phyloP scores from a whole-genome alignment of 306 rosid species.

The Carpinus fangiana region DNA sequence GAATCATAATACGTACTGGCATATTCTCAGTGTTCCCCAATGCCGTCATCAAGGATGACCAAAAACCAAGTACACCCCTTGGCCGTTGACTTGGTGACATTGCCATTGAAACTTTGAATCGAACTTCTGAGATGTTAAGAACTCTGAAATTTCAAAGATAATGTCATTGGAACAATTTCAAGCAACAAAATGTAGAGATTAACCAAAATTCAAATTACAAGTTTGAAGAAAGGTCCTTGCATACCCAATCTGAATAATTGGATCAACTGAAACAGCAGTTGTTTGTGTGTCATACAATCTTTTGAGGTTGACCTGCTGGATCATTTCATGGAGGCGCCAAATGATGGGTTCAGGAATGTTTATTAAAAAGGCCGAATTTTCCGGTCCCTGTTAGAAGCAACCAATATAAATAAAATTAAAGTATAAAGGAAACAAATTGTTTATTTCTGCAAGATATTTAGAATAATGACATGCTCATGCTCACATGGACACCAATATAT shows the following conservation, averaged over 20 bases:
- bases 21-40: constrained; percentile 94
- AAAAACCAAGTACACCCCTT: constrained; percentile 93
- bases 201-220: constrained; percentile 23
- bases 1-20: constrained; percentile 67
- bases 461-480: constrained; percentile 42
- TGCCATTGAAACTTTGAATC: constrained; percentile 85
- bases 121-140: constrained; percentile 81
- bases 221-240: constrained; percentile 25
- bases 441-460: constrained; percentile 8
- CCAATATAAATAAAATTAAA: constrained; percentile 20
- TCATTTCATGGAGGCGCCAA: constrained; percentile 98
- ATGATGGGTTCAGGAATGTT: constrained; percentile 93
- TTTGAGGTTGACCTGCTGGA: constrained; percentile 78
- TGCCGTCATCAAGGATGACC: constrained; percentile 99
- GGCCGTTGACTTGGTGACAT: constrained; percentile 97
- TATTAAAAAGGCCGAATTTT: constrained; percentile 74
- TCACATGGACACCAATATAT: constrained; percentile 86
- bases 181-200: constrained; percentile 21
- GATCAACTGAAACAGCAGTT: constrained; percentile 91
- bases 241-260: constrained; percentile 87
- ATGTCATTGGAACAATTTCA: constrained; percentile 28
- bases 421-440: constrained; percentile 12
- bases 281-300: constrained; percentile 75
- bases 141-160: constrained; percentile 58
- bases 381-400: constrained; percentile 67